Evolutionary conservation across 441 rosid species (phyloP), one percentile per base, ranked within the genome.

Genomic region (Biscutella auriculata): DNA sequence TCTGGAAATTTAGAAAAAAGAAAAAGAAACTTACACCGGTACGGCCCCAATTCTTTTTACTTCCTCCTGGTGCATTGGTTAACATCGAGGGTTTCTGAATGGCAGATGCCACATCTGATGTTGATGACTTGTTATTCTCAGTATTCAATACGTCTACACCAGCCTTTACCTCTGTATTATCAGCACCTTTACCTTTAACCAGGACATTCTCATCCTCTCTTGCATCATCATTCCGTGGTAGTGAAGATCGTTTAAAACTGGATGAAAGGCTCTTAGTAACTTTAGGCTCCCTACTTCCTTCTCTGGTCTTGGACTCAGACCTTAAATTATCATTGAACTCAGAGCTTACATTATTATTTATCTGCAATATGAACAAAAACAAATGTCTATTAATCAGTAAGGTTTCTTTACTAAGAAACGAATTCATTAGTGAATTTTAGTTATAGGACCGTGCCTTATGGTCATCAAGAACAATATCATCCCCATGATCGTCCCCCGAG

Each of bases 1-100:
- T 45, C 8, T 17, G 39, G 28, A 53, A 40, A 49, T 21, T 9
- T 7, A 69, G 52, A 47, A 26, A 69, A 66, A 53, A 32, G 43
- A 68, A 53, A 42, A 39, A 66, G 33, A 53, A 60, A 83, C 96
- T 82, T 77, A 90, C 97, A 70, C 91, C 48, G 23, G 84, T 66
- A 68, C 89, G 86, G 59, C 88, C 88, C 92, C 84, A 83, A 37
- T 17, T 71, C 55, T 65, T 74, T 45, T 13, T 47, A 17, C 69
- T 56, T 48, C 50, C 70, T 16, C 48, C 71, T 42, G 70, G 73
- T 69, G 77, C 80, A 68, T 64, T 45, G 27, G 80, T 55, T 62
- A 72, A 46, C 50, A 69, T 68, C 5, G 75, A 33, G 52, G 84
- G 67, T 64, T 75, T 79, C 52, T 71, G 40, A 42, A 69, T 58